These are phyloP conservation scores for Cystobasidium sp. DNA, from an alignment of 1,284 basidiomycete genomes.

Conservation along the genomic window DNA sequence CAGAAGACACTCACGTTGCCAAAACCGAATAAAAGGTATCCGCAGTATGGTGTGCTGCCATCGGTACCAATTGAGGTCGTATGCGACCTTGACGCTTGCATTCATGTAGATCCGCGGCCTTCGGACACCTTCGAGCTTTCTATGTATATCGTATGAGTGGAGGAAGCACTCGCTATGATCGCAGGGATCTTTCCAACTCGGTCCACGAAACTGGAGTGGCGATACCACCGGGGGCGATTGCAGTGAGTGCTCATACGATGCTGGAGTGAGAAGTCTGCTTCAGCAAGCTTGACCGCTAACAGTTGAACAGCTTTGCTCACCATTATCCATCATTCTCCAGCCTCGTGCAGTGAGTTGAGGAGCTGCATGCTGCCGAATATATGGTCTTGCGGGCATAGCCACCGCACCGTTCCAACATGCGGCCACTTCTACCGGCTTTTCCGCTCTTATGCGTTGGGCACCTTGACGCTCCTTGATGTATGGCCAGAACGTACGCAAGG, in stretches of 20 bases:
- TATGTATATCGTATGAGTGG: conserved; percentile 64
- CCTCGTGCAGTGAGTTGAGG: conserved; percentile 47
- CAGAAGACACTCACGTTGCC: conserved; percentile 4
- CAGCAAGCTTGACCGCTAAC: conserved; percentile 53
- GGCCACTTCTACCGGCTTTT: conserved; percentile 63
- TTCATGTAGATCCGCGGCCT: conserved; percentile 61
- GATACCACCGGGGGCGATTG: conserved; percentile 55
- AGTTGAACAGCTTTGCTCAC: conserved; percentile 45
- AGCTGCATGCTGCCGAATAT: conserved; percentile 52
- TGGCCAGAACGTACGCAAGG: conserved; percentile 63
- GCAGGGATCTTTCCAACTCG: conserved; percentile 60
- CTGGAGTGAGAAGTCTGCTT: neutral
- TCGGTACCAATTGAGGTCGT: conserved; percentile 20
- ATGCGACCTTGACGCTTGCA: conserved; percentile 56
- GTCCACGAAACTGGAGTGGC: conserved; percentile 61
- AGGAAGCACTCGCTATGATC: conserved; percentile 65
- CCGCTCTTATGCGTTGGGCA: conserved; percentile 57
- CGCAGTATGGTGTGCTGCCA: conserved; percentile 9
- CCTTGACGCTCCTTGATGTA: conserved; percentile 61
- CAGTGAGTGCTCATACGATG: conserved; percentile 18
- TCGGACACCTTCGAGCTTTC: conserved; percentile 58
- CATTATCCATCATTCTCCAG: conserved; percentile 56
- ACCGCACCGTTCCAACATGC: conserved; percentile 68
- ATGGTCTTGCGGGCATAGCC: conserved; percentile 61
- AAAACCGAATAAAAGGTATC: conserved; percentile 16